A percentile compares a stretch with the other conserved stretches of the same genome.
Evolutionary conservation across 805 yeast species (phyloP).

Genomic region (Yamadazyma tumulicola): DNA sequence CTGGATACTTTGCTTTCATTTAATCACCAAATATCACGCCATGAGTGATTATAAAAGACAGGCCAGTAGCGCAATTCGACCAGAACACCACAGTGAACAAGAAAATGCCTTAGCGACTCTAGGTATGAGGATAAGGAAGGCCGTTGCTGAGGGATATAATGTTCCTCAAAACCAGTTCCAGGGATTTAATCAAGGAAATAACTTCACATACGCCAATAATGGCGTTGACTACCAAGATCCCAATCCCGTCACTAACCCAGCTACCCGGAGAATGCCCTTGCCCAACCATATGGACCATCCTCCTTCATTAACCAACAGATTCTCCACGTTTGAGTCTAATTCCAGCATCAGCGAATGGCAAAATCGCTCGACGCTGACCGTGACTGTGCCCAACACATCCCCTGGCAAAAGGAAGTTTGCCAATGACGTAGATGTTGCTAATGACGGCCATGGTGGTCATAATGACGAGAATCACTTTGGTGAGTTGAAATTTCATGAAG

Average conservation of each 20-base stretch:
- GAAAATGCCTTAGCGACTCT: slow-evolving; percentile 45
- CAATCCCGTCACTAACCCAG: slow-evolving; percentile 5
- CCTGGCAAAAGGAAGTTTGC: slow-evolving; percentile 5
- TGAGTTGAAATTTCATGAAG: slow-evolving; percentile 44
- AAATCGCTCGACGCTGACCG: slow-evolving; percentile 7
- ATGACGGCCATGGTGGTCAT: background rate
- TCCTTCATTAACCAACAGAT: slow-evolving; percentile 40
- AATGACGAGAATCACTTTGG: slow-evolving; percentile 30
- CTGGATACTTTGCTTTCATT: too few relatives aligned
- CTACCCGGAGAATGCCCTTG: slow-evolving; percentile 32
- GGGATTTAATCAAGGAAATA: slow-evolving; percentile 4
- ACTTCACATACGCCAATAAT: slow-evolving; percentile 3
- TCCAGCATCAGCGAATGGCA: slow-evolving; percentile 34
- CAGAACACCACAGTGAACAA: slow-evolving; percentile 4
- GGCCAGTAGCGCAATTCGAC: background rate
- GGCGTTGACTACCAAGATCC: slow-evolving; percentile 6
- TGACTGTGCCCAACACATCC: slow-evolving; percentile 16
- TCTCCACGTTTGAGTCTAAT: slow-evolving; percentile 39
- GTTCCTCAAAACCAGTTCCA: slow-evolving; percentile 7
- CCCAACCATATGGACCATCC: slow-evolving; percentile 41
- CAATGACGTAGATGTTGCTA: slow-evolving; percentile 1
- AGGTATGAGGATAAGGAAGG: slow-evolving; percentile 71
- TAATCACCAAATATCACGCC: background rate
- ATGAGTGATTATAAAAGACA: slow-evolving; percentile 11
- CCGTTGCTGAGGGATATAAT: slow-evolving; percentile 59